phyloP scores from a whole-genome alignment of 2,329 filamentous ascomycete genomes.

The Ophiostoma novo-ulmi region DNA sequence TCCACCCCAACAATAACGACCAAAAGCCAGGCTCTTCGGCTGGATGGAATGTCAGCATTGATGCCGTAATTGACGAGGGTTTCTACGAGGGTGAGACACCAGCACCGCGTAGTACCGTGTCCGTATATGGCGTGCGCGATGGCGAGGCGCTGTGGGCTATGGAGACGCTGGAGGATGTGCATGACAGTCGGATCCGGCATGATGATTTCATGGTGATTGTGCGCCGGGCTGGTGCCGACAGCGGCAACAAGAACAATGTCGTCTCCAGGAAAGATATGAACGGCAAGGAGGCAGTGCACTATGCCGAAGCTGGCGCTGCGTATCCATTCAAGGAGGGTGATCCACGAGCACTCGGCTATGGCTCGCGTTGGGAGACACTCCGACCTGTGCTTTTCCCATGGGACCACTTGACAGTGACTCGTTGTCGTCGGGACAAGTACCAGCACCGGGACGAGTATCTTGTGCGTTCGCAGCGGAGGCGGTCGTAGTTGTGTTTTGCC shows the following conservation, averaged over 20 bases:
- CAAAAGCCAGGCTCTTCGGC: not conserved
- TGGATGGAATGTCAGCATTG: constrained; percentile 22
- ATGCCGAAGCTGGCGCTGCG: not conserved
- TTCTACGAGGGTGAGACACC: constrained; percentile 34
- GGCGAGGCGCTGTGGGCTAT: constrained; percentile 33
- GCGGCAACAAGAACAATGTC: not conserved
- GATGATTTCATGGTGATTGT: constrained; percentile 28
- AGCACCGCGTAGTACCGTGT: constrained; percentile 43
- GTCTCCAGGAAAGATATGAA: not conserved
- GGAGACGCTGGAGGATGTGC: constrained; percentile 27
- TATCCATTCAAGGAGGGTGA: constrained; percentile 25
- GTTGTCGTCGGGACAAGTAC: constrained; percentile 26
- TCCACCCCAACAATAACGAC: not conserved
- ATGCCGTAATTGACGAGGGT: constrained; percentile 23
- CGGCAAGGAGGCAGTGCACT: not conserved
- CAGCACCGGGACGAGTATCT: constrained; percentile 28
- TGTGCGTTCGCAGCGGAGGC: constrained; percentile 19
- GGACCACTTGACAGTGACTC: constrained; percentile 25
- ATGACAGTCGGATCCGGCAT: constrained; percentile 22
- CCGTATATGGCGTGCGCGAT: constrained; percentile 59
- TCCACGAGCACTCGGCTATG: constrained; percentile 27
- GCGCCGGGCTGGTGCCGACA: constrained; percentile 19
- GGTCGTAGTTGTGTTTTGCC: not conserved
- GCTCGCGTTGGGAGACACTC: constrained; percentile 25
- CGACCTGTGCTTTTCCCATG: constrained; percentile 27